Evolutionary conservation across 1,284 basidiomycete genomes (phyloP).

Genomic region (Leccinum griseonigrum): DNA sequence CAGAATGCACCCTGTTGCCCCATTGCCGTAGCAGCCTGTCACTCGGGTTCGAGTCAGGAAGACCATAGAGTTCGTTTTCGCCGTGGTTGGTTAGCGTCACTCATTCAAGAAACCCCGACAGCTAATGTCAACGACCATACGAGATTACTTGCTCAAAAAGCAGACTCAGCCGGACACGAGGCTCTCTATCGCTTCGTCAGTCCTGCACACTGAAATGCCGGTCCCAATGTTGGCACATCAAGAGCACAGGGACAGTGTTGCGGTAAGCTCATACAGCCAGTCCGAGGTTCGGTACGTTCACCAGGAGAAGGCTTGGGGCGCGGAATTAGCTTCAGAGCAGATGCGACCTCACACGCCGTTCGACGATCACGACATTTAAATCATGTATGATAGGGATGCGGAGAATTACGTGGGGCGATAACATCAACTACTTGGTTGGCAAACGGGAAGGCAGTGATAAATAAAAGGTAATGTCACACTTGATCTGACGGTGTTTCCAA

Average conservation of each 20-base stretch:
- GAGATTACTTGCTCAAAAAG: conserved; percentile 69
- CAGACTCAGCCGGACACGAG: conserved; percentile 35
- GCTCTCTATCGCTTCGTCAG: conserved; percentile 25
- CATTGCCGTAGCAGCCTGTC: conserved; percentile 74
- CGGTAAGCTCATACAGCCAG: conserved; percentile 32
- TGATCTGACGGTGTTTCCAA: conserved; percentile 26
- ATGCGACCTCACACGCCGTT: conserved; percentile 27
- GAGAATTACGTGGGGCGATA: not conserved
- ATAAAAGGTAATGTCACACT: conserved; percentile 8
- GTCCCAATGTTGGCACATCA: conserved; percentile 32
- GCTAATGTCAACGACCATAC: conserved; percentile 63
- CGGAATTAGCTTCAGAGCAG: conserved; percentile 27
- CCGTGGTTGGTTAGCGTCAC: not conserved
- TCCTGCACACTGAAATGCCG: conserved; percentile 33
- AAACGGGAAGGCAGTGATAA: not conserved
- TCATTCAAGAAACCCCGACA: conserved; percentile 28
- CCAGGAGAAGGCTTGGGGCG: conserved; percentile 30
- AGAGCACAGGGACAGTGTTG: conserved; percentile 31
- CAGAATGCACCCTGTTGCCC: conserved; percentile 81
- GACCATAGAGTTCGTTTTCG: conserved; percentile 63
- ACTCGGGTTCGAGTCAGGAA: conserved; percentile 77
- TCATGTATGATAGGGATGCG: conserved; percentile 18
- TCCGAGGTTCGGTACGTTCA: conserved; percentile 34
- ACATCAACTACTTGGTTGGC: conserved; percentile 4
- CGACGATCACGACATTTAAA: conserved; percentile 31